These are phyloP conservation scores for Pisolithus marmoratus DNA, from an alignment of 768 basidiomycete genomes.

Conservation along the genomic window DNA sequence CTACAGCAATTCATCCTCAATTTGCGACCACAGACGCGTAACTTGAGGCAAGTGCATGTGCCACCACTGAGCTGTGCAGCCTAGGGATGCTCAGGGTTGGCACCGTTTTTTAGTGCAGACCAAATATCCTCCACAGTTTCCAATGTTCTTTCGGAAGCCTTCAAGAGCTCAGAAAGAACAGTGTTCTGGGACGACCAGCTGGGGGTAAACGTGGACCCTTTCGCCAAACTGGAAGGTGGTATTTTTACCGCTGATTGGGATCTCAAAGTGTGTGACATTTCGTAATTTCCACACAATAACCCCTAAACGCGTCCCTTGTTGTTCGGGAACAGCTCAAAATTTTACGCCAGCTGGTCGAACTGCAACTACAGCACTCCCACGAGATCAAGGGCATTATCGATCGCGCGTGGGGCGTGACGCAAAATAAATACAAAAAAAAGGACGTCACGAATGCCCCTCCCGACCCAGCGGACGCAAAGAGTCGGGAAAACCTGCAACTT, in stretches of 20 bases:
- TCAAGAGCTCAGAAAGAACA: constrained; percentile 69
- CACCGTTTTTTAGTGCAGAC: constrained; percentile 54
- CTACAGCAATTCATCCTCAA: constrained; percentile 75
- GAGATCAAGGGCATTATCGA: constrained; percentile 72
- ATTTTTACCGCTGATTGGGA: constrained; percentile 81
- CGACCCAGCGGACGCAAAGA: constrained; percentile 56
- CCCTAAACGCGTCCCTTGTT: constrained; percentile 24
- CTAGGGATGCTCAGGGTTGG: constrained; percentile 26
- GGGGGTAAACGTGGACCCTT: constrained; percentile 68
- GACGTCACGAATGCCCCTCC: constrained; percentile 52
- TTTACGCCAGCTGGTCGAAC: constrained; percentile 78
- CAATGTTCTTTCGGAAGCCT: constrained; percentile 61
- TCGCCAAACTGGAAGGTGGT: constrained; percentile 57
- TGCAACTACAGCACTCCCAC: constrained; percentile 66
- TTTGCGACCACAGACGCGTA: constrained; percentile 84
- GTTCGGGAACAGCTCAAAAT: constrained; percentile 59
- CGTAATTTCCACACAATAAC: constrained; percentile 18
- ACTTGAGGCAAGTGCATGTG: constrained; percentile 65
- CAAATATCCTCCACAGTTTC: constrained; percentile 75
- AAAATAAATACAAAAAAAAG: constrained; percentile 81
- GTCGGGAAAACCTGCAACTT: constrained; percentile 59
- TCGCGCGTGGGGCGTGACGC: constrained; percentile 81
- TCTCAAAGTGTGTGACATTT: constrained; percentile 58
- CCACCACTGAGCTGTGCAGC: constrained; percentile 19
- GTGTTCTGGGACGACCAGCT: constrained; percentile 75